phyloP scores from a whole-genome alignment of 371 early-diverging fungal genomes.

The Apophysomyces elegans region DNA sequence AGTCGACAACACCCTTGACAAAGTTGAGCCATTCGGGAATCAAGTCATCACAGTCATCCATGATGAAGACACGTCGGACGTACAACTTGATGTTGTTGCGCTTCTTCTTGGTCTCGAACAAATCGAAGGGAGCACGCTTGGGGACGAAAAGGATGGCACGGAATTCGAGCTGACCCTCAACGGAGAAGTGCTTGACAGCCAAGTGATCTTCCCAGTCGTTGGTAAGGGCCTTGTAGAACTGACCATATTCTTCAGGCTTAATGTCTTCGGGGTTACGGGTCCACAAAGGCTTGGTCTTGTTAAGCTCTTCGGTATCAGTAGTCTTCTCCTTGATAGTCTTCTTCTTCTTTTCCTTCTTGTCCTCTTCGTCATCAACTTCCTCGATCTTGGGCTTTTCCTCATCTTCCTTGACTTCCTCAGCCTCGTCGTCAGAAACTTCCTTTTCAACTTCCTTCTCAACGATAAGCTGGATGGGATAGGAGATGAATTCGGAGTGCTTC shows the following conservation, averaged over 20 bases:
- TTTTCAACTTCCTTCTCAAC: slow-evolving; percentile 70
- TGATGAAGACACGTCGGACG: slow-evolving; percentile 88
- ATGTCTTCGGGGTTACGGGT: slow-evolving; percentile 77
- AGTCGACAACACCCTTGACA: slow-evolving; percentile 81
- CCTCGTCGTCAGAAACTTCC: slow-evolving; percentile 86
- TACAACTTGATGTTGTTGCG: slow-evolving; percentile 85
- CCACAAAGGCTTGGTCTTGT: slow-evolving; percentile 88
- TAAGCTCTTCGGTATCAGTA: slow-evolving; percentile 57
- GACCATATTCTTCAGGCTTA: slow-evolving; percentile 74
- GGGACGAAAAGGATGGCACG: slow-evolving; percentile 82
- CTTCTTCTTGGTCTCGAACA: slow-evolving; percentile 67
- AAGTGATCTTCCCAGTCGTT: slow-evolving; percentile 76
- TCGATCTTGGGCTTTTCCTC: slow-evolving; percentile 63
- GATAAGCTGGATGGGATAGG: slow-evolving; percentile 59
- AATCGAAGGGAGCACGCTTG: slow-evolving; percentile 68
- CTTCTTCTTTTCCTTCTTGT: slow-evolving; percentile 77
- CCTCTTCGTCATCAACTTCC: slow-evolving; percentile 62
- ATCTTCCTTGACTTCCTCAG: slow-evolving; percentile 63
- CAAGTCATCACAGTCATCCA: slow-evolving; percentile 78
- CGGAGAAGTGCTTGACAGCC: slow-evolving; percentile 75
- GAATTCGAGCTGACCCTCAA: slow-evolving; percentile 86
- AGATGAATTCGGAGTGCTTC: slow-evolving; percentile 86
- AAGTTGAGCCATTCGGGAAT: slow-evolving; percentile 68
- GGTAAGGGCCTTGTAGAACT: slow-evolving; percentile 84
- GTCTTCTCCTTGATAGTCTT: slow-evolving; percentile 71